Evolutionary conservation across 1,284 basidiomycete species (phyloP).

Genomic region (Bjerkandera adusta): DNA sequence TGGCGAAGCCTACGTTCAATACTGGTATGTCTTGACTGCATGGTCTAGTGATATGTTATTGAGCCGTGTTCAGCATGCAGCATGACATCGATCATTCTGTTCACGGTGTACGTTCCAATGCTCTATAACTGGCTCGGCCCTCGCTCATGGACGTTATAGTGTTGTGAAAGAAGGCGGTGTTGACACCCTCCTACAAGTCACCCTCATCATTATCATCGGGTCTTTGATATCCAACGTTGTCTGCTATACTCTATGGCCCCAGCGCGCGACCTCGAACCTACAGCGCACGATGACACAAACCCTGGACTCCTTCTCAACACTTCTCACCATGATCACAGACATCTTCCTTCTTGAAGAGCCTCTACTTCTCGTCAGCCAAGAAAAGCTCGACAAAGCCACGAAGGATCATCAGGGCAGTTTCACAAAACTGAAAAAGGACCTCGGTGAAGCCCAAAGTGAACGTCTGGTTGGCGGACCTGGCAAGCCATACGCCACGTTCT

Average conservation of each 20-base stretch:
- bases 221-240: conserved; percentile 78
- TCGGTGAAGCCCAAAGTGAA: conserved; percentile 85
- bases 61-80: conserved; percentile 67
- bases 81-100: conserved; percentile 87
- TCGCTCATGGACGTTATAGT: too few relatives aligned
- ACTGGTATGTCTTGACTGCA: conserved; percentile 71
- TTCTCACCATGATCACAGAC: conserved; percentile 76
- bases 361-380: conserved; percentile 47
- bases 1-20: conserved; percentile 88
- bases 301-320: conserved; percentile 83
- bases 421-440: conserved; percentile 79
- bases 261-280: conserved; percentile 80
- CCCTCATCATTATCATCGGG: conserved; percentile 75
- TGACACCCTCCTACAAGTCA: conserved; percentile 69
- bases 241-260: conserved; percentile 83
- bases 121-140: conserved; percentile 11
- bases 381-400: conserved; percentile 72
- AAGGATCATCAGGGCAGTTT: conserved; percentile 85
- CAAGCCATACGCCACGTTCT: conserved; percentile 26
- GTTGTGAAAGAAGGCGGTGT: conserved; percentile 90
- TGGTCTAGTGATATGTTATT: neutral
- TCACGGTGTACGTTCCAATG: conserved; percentile 65
- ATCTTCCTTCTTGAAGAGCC: conserved; percentile 85
- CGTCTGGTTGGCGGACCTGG: conserved; percentile 49
- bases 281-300: conserved; percentile 85